Evolutionary conservation across 805 yeast genomes (phyloP).

Genomic region (Lipomyces spencermartinsiae): DNA sequence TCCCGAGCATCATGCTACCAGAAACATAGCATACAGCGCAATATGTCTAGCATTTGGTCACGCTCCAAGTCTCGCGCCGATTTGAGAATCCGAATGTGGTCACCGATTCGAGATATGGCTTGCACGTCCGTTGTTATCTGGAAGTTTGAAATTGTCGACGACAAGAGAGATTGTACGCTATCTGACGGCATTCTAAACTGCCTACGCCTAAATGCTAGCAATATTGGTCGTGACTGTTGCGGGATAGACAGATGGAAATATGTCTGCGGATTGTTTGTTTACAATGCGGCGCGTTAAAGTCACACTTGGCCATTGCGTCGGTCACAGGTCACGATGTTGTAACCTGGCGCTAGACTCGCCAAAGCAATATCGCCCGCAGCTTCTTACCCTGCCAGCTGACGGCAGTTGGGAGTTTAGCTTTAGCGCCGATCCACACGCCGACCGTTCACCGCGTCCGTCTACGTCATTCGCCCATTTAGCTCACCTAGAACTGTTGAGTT

Average conservation of each 20-base stretch:
- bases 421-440: background rate
- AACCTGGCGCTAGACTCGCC: too few species aligned
- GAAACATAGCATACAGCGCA: conserved; percentile 24
- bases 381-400: background rate
- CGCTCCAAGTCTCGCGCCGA: conserved; percentile 36
- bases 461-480: background rate
- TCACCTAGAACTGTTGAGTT: background rate
- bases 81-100: conserved; percentile 34
- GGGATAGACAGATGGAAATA: too few species aligned
- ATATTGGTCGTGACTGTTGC: background rate
- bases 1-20: background rate
- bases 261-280: background rate
- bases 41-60: conserved; percentile 32
- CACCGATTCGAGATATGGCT: conserved; percentile 31
- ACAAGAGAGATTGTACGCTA: conserved; percentile 12
- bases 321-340: too few species aligned
- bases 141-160: conserved; percentile 31
- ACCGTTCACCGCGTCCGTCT: background rate
- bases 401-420: background rate
- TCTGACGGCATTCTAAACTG: conserved; percentile 3
- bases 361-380: too few species aligned
- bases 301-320: too few species aligned
- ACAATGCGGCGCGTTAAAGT: background rate
- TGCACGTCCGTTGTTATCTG: conserved; percentile 36
- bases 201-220: background rate